Base-by-base conservation (phyloP, 179 eudicot genomes). In the Corrigiola litoralis region DNA sequence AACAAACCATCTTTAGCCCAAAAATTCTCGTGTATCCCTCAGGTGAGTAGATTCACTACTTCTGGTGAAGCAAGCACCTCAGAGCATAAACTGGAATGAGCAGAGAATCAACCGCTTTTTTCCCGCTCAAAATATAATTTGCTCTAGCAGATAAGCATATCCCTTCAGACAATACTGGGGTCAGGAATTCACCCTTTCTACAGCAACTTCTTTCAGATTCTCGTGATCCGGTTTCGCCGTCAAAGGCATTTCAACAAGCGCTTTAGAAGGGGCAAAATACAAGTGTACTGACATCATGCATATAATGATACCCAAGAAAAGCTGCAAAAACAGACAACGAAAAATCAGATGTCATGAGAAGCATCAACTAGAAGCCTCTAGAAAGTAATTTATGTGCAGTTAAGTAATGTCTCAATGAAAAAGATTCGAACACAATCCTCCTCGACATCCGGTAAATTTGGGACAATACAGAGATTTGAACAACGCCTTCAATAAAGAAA, bases 231-330 rank as follows among this genome's bases (percentile, higher is more conserved):
- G 72, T 71, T 81, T 85, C 28, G 73, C 75, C 0, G 66, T 21
- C 21, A 68, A 56, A 23, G 88, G 88, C 50, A 85, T 58, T 67
- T 89, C 90, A 25, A 89, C 69, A 58, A 92, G 96, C 85, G 74
- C 72, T 74, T 53, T 87, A 34, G 92, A 77, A 71, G 98, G 95
- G 21, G 98, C 88, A 57, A 92, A 92, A 65, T 90, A 92, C 88
- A 87, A 80, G 60, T 92, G 95, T 28, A 92, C 70, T n/a, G 98
- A 92, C 96, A 92, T 92, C 90, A 92, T 92, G 79, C 98, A 89
- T 69, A 92, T 79, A 12, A 92, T 71, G 38, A 92, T 85, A 21
- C 96, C 95, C 81, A 92, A 67, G 83, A 92, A 87, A 75, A 92
- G 95, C 98, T 92, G 91, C 87, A 74, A 58, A 28, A 70, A 42